Conservation (phyloP, 2,329 filamentous ascomycete species). For the Calonectria multiphialidica region DNA sequence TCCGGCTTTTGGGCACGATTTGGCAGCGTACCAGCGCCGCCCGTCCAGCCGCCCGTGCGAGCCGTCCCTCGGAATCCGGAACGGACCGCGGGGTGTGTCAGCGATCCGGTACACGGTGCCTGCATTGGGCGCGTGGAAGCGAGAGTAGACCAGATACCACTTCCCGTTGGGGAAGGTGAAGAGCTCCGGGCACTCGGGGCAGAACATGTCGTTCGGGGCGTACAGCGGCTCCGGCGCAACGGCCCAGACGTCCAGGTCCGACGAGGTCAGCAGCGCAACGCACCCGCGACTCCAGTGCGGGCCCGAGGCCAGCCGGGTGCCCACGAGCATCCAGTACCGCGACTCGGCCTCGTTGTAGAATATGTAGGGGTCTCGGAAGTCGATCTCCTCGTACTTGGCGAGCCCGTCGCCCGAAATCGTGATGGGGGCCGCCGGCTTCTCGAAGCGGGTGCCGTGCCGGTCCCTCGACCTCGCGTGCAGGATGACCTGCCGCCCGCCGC, state of each 20-base stretch:
- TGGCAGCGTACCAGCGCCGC: slow-evolving; percentile 52
- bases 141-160: slow-evolving; percentile 51
- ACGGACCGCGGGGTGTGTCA: slow-evolving; percentile 50
- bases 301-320: slow-evolving; percentile 46
- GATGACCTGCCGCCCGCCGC: slow-evolving; percentile 48
- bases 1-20: slow-evolving; percentile 48
- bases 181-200: slow-evolving; percentile 53
- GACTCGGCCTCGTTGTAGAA: slow-evolving; percentile 47
- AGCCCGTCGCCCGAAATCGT: slow-evolving; percentile 36
- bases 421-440: slow-evolving; percentile 36
- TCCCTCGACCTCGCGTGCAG: slow-evolving; percentile 43
- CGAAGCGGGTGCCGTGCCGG: slow-evolving; percentile 44
- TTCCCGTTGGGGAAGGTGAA: slow-evolving; percentile 49
- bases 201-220: slow-evolving; percentile 50
- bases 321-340: slow-evolving; percentile 53
- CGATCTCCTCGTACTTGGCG: slow-evolving; percentile 47
- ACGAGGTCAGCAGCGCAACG: slow-evolving; percentile 51
- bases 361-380: slow-evolving; percentile 52
- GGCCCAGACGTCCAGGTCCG: slow-evolving; percentile 47
- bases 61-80: slow-evolving; percentile 49
- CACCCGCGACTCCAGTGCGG: slow-evolving; percentile 52
- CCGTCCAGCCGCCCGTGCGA: slow-evolving; percentile 50
- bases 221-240: slow-evolving; percentile 47
- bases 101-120: slow-evolving; percentile 52
- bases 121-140: slow-evolving; percentile 49